Evolutionary conservation across 495 filamentous ascomycete genomes (phyloP).

Genomic region (Bacidia rubella): DNA sequence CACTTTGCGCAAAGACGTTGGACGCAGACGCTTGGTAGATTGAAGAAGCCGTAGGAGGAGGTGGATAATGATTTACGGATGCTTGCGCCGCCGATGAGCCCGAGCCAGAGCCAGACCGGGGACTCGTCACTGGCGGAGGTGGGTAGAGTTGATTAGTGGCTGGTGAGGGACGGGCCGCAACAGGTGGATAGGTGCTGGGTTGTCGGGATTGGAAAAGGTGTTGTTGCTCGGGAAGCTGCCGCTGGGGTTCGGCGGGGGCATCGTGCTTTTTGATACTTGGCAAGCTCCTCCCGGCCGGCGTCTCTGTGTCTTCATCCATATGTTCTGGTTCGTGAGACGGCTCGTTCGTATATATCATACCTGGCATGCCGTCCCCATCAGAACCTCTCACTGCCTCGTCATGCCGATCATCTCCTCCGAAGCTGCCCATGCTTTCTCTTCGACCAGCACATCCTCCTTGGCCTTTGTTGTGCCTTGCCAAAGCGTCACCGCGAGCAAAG

Average conservation of each 20-base stretch:
- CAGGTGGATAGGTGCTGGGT: conserved; percentile 67
- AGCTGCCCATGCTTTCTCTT: conserved; percentile 73
- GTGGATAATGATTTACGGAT: conserved; percentile 30
- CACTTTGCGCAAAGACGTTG: conserved; percentile 47
- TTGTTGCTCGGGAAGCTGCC: conserved; percentile 33
- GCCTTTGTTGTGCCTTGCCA: conserved; percentile 91
- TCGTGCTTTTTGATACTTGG: conserved; percentile 64
- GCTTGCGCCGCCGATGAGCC: conserved; percentile 40
- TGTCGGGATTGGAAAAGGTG: conserved; percentile 43
- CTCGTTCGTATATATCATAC: conserved; percentile 49
- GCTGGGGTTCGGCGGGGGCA: conserved; percentile 28
- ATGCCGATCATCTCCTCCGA: conserved; percentile 65
- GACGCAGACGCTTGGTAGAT: conserved; percentile 16
- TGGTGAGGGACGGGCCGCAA: conserved; percentile 33
- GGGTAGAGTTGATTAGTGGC: conserved; percentile 49
- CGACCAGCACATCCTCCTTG: conserved; percentile 91
- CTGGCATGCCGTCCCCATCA: conserved; percentile 67
- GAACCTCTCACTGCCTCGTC: conserved; percentile 33
- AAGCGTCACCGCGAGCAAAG: conserved; percentile 88
- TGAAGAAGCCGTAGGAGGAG: conserved; percentile 27
- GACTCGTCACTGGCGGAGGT: conserved; percentile 24
- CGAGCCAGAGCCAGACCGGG: conserved; percentile 26
- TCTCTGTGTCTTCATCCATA: conserved; percentile 45
- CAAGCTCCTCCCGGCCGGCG: conserved; percentile 42
- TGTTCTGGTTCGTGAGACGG: conserved; percentile 42